Evolutionary conservation across 2,329 filamentous ascomycete genomes (phyloP).

Genomic region (Endoconidiophora polonica): DNA sequence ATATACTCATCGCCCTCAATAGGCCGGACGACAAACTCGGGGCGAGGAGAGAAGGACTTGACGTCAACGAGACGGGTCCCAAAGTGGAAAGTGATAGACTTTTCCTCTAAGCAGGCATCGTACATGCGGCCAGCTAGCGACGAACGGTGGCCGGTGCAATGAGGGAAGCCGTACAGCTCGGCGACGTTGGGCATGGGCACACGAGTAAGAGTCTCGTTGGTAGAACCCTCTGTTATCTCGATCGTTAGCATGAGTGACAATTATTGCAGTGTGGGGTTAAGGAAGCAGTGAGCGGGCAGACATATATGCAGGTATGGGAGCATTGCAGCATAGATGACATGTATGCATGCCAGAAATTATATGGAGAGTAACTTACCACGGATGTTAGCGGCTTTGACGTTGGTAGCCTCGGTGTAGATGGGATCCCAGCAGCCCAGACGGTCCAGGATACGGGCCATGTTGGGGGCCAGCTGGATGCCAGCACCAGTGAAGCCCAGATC

Average conservation of each 20-base stretch:
- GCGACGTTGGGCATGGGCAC: conserved; percentile 53
- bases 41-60: conserved; percentile 39
- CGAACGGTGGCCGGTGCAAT: conserved; percentile 65
- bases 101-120: conserved; percentile 48
- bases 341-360: not conserved
- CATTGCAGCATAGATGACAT: too few relatives aligned
- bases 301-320: too few relatives aligned
- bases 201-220: conserved; percentile 51
- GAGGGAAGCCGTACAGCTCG: conserved; percentile 53
- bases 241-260: not conserved
- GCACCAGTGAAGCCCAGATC: conserved; percentile 68
- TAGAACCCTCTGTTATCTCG: conserved; percentile 40
- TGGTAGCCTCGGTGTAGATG: conserved; percentile 55
- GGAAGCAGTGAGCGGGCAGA: not conserved
- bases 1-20: conserved; percentile 36
- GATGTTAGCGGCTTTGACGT: conserved; percentile 56
- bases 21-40: conserved; percentile 42
- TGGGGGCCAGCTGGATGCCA: conserved; percentile 70
- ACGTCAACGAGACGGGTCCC: conserved; percentile 38
- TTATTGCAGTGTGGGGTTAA: not conserved
- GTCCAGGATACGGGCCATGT: conserved; percentile 63
- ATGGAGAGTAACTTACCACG: conserved; percentile 30
- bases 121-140: conserved; percentile 54
- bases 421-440: conserved; percentile 53
- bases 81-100: conserved; percentile 53